These are phyloP conservation scores for Colletotrichum lentis DNA, from an alignment of 2,329 filamentous ascomycete species.

Conservation along the genomic window DNA sequence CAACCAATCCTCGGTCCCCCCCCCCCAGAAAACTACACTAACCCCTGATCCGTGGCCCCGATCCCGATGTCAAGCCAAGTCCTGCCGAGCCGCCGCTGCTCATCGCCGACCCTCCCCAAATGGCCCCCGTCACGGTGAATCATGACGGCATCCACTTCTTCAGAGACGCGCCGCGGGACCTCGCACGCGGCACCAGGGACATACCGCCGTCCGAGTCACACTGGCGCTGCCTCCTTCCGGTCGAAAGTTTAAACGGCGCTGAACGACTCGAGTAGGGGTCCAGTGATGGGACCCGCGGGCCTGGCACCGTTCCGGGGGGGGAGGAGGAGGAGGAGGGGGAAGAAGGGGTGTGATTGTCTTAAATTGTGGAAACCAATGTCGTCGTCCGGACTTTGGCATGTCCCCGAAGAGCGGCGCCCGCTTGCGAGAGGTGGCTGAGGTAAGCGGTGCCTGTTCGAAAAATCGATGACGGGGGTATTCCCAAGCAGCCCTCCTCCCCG, in stretches of 20 bases:
- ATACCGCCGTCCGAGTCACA: background rate
- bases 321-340: background rate
- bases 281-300: background rate
- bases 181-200: background rate
- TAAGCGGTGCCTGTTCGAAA: background rate
- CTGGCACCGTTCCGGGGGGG: background rate
- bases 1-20: too few species aligned
- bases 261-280: slow-evolving; percentile 13
- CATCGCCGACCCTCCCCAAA: background rate
- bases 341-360: background rate
- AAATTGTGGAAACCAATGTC: background rate
- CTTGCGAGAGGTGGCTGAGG: background rate
- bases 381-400: slow-evolving; percentile 30
- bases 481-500: background rate
- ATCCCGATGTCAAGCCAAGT: background rate
- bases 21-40: background rate
- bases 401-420: slow-evolving; percentile 18
- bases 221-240: background rate
- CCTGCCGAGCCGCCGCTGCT: background rate
- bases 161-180: background rate
- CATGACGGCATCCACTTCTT: background rate
- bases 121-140: background rate
- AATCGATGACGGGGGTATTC: background rate
- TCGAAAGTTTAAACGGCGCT: background rate
- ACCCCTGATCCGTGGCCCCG: background rate